Evolutionary conservation across 257 asterid genomes (phyloP).

Genomic region (Handroanthus guayacan): DNA sequence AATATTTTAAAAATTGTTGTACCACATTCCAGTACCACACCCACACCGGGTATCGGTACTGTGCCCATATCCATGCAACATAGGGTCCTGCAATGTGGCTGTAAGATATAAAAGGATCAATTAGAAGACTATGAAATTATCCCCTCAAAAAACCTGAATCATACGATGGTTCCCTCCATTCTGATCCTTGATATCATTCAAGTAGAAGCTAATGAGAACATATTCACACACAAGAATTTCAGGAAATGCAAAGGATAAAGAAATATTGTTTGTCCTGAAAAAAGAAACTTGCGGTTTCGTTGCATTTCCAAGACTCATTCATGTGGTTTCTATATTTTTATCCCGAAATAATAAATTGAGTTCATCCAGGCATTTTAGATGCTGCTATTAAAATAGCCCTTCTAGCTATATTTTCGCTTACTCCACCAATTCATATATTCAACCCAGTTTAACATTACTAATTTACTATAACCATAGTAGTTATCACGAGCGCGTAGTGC

Average conservation of each 20-base stretch:
- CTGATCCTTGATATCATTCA: conserved; percentile 13
- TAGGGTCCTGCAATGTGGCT: background rate
- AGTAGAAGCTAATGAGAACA: conserved; percentile 1
- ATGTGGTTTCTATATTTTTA: background rate
- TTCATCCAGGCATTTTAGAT: background rate
- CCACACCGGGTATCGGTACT: no score
- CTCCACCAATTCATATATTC: no score
- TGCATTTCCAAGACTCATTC: background rate
- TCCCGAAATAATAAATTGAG: conserved; percentile 5
- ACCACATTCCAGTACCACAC: no score
- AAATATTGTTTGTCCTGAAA: no score
- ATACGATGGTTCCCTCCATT: background rate
- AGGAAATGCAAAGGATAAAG: background rate
- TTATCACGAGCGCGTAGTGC: no score
- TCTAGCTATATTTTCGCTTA: no score
- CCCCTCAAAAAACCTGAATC: background rate
- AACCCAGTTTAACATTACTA: no score
- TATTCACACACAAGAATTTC: conserved; percentile 7
- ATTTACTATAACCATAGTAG: no score
- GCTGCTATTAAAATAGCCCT: background rate
- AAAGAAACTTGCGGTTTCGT: background rate
- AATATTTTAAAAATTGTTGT: no score
- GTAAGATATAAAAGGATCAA: background rate
- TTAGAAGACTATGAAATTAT: conserved; percentile 6
- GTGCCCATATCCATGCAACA: no score